Conservation (phyloP, 164 flowering plant genomes). For the Annona squamosa region DNA sequence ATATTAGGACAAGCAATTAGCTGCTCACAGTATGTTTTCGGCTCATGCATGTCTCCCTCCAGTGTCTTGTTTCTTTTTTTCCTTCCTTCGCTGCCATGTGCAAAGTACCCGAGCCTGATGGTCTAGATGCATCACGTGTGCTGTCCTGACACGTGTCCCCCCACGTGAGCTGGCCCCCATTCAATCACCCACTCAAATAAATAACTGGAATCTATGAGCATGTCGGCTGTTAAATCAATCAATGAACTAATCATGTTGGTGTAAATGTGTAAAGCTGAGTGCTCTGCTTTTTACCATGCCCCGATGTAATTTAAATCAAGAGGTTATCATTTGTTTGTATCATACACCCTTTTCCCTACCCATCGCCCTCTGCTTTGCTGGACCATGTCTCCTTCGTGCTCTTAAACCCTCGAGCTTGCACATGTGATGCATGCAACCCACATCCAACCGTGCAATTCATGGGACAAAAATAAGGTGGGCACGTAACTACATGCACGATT, state of each 20-base stretch:
- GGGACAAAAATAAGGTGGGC: neutral
- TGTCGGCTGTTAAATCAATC: constrained; percentile 34
- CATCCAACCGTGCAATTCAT: neutral
- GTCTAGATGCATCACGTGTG: neutral
- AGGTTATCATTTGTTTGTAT: constrained; percentile 24
- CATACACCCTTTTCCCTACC: constrained; percentile 24
- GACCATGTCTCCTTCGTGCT: neutral
- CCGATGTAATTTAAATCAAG: constrained; percentile 21
- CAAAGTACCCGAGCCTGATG: neutral
- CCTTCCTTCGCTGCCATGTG: no score
- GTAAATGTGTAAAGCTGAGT: constrained; percentile 37
- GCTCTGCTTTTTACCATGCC: constrained; percentile 17
- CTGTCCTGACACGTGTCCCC: neutral
- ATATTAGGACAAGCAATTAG: no score
- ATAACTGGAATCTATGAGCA: constrained; percentile 12
- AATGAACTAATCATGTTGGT: constrained; percentile 46
- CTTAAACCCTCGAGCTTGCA: neutral
- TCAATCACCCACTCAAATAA: neutral
- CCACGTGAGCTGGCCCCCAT: neutral
- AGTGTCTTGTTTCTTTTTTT: no score
- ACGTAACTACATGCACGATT: no score
- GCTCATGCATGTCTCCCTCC: no score
- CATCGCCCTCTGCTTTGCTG: neutral
- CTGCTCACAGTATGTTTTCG: no score
- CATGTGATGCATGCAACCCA: neutral